Evolutionary conservation across 495 filamentous ascomycete species (phyloP), one percentile per base, ranked within the genome.

Genomic region (Podospora australis): DNA sequence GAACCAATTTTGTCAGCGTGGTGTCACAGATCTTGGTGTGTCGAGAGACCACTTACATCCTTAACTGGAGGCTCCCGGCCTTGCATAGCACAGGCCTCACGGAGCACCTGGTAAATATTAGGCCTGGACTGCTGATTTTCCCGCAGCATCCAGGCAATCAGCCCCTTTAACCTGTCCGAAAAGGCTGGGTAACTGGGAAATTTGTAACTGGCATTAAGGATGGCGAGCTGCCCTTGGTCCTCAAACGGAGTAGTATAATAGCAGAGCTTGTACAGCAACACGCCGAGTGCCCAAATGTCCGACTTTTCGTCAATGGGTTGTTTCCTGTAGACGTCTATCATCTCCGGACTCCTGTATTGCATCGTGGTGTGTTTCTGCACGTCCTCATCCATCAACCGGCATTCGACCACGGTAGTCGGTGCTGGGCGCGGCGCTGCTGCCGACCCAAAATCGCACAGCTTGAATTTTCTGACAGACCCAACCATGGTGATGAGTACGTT

Each of bases 211-310:
- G 94, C 92, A 61, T 96, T 97, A 32, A 98, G 72, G 54, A 98
- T 98, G n/a, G 92, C 92, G 69, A 97, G 87, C 69, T 95, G 90
- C 16, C 92, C 92, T 56, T 92, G 87, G 47, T 96, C 94, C 68
- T 98, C 92, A 59, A 98, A 98, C 3, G 92, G 92, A 7, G 92
- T 98, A 22, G 94, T 98, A 71, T 97, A 98, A 71, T 97, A 98
- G 71, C 92, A 98, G 45, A 98, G 77, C 73, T 98, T 98, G 73
- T 97, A 98, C 40, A 98, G 72, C 39, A 98, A 73, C 24, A 98
- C 92, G 11, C 92, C 92, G 30, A 98, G 73, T 1, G 92, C 92
- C 92, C 92, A 98, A 16, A 98, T 95, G 68, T 98, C 92, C 35
- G 90, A 95, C 72, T 98, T 98, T 74, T 98, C 92, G 60, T 98